Evolutionary conservation across 495 filamentous ascomycete genomes (phyloP).

Genomic region (Terfezia boudieri): DNA sequence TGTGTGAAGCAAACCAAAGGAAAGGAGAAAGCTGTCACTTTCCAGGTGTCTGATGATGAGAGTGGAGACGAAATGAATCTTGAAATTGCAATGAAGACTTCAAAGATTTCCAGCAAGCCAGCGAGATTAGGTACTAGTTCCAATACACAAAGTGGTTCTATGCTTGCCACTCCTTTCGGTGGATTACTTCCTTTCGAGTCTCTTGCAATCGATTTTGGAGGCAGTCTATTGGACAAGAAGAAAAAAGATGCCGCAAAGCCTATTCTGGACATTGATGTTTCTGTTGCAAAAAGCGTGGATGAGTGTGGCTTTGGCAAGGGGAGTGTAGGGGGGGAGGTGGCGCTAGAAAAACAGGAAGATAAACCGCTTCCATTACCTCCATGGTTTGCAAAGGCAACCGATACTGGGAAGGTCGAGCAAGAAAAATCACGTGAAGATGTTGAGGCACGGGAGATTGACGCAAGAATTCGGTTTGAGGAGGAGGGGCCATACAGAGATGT

Average conservation of each 20-base stretch:
- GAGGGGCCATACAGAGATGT: slow-evolving; percentile 24
- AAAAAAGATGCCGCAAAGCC: slow-evolving; percentile 9
- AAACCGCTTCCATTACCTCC: slow-evolving; percentile 49
- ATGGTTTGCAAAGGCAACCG: slow-evolving; percentile 46
- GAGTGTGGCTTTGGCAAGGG: not conserved
- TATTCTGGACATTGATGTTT: not conserved
- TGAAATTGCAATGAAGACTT: not conserved
- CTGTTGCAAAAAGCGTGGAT: not conserved
- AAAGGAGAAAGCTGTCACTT: not conserved
- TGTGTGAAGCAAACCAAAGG: not conserved
- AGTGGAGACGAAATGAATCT: not conserved
- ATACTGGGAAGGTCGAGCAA: slow-evolving; percentile 29
- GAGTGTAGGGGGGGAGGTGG: not conserved
- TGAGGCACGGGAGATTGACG: not conserved
- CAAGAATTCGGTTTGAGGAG: slow-evolving; percentile 3
- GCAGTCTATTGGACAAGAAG: slow-evolving; percentile 12
- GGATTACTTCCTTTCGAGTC: slow-evolving; percentile 82
- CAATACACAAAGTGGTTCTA: too few species aligned
- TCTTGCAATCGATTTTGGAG: slow-evolving; percentile 38
- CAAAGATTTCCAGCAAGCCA: not conserved
- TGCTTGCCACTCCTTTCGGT: slow-evolving; percentile 30
- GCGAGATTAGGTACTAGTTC: too few species aligned
- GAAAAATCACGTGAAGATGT: slow-evolving; percentile 6
- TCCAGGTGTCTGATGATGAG: not conserved
- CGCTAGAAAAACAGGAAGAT: slow-evolving; percentile 30